Base-by-base conservation (phyloP, 768 basidiomycete genomes). In the Tricholoma sp. region DNA sequence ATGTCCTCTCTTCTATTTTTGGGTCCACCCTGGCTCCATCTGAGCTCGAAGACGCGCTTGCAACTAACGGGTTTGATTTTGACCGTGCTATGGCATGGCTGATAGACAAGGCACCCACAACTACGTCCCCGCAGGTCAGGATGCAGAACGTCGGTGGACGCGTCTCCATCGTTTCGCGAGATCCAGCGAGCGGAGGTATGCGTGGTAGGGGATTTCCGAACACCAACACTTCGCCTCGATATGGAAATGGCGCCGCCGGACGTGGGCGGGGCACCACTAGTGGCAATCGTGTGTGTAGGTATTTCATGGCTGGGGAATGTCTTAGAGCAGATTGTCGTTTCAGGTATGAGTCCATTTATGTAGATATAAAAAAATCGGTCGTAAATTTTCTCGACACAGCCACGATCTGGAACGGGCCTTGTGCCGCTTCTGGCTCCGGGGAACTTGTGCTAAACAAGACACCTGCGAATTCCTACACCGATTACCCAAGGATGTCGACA, bases 381-480 rank as follows among this genome's bases (percentile, higher is more conserved):
- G 15, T 17, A 9, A 20, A 10, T 57, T 11, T 3, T 55, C 36
- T 44, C 51, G 18, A 54, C 52, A 58, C 62, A 97, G 95, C 63
- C 95, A 97, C 67, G 95, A 98, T 65, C 81, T 97, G 3, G 95
- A 98, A 70, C 84, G 95, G 41, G 95, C 95, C 1, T 70, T 98
- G 18, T 94, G 91, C 73, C 88, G 97, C 34, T 99, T 99, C 76
- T 99, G 97, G 97, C 80, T 99, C 31, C 84, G 95, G 51, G 96
- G 96, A 5, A 94, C 94, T 45, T 99, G 97, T 66, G 92, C 95
- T 31, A 99, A 99, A 70, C 91, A 94, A 54, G 94, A 96, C 56
- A 84, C 81, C 61, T 98, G 95, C 82, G 97, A 98, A 73, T 98
- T 98, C 72, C 72, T 97, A 66, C 95, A 97, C 67, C 90, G 91